phyloP scores from a whole-genome alignment of 495 filamentous ascomycete species.

The Penicillium nucicola region DNA sequence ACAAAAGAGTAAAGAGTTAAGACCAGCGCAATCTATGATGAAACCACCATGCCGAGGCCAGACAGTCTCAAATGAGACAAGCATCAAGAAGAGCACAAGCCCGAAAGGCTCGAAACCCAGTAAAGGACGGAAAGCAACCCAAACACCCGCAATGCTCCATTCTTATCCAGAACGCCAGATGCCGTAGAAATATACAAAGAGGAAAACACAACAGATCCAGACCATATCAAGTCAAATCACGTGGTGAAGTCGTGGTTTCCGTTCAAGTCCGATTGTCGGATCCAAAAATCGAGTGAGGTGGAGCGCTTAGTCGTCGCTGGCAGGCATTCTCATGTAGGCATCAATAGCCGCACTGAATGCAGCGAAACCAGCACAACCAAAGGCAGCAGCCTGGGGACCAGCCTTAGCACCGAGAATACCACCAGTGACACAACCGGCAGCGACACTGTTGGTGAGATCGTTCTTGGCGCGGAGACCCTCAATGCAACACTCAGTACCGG shows the following conservation, averaged over 20 bases:
- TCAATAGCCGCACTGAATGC: slow-evolving; percentile 96
- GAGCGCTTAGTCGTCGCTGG: slow-evolving; percentile 21
- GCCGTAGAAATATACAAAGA: slow-evolving; percentile 21
- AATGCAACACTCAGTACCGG: slow-evolving; percentile 92
- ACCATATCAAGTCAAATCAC: neutral
- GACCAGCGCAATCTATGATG: neutral
- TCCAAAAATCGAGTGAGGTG: neutral
- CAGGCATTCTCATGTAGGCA: slow-evolving; percentile 73
- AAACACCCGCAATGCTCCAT: slow-evolving; percentile 28
- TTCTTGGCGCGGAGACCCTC: slow-evolving; percentile 90
- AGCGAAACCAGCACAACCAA: slow-evolving; percentile 92
- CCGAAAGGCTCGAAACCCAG: neutral
- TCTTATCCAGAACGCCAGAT: slow-evolving; percentile 24
- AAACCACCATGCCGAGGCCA: neutral
- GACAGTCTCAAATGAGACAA: neutral
- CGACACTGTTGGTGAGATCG: slow-evolving; percentile 83
- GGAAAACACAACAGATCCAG: neutral
- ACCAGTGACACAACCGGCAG: slow-evolving; percentile 88
- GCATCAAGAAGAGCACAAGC: neutral
- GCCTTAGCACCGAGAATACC: slow-evolving; percentile 80
- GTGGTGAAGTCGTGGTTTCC: neutral
- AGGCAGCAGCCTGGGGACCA: slow-evolving; percentile 83
- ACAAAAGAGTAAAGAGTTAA: slow-evolving; percentile 5
- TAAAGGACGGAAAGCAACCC: slow-evolving; percentile 10
- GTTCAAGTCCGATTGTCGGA: neutral